Evolutionary conservation across 495 filamentous ascomycete genomes (phyloP), one percentile per base, ranked within the genome.

Genomic region (Lasiosphaeria miniovina): DNA sequence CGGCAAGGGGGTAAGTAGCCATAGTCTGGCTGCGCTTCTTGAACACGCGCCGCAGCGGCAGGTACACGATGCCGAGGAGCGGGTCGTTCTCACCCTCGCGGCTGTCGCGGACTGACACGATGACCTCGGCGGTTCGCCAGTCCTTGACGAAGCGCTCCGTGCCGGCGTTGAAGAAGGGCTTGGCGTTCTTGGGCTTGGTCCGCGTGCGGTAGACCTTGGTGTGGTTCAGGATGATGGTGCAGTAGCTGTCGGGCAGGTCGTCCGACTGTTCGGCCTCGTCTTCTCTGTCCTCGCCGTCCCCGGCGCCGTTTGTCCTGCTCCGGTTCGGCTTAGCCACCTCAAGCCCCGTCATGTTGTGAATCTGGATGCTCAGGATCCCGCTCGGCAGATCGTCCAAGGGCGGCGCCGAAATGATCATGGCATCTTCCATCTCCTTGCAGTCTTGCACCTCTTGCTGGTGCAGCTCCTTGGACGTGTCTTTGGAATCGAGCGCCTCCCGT

Each of bases 91-190:
- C 88, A 34, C 86, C 75, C 45, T 88, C 79, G 3, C 86, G 74
- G 6, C 78, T 75, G 61, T 91, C 88, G 2, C 86, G 74, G n/a
- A 89, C 86, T 11, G 78, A 74, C 8, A 91, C 60, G 51, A 88
- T 83, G 46, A 90, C 71, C 63, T 88, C 86, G 17, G 84, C 77
- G n/a, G 73, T 80, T 12, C 71, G 74, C 80, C 84, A 89, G 67
- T 91, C 84, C n/a, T 82, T 75, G 41, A 90, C 77, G 48, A 89
- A 86, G 3, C 85, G 77, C 63, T 91, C 88, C 0, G 83, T 87
- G n/a, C 85, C 85, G 1, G 88, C 88, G 62, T 90, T 91, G 78
- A 89, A 90, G 68, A 90, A 91, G 1, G 88, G 88, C 58, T 87
- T 88, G 1, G 84, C 79, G 57, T 87, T 90, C 75, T 89, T 90